Conservation (phyloP, 2,329 filamentous ascomycete species). For the Myrmaecium sp. region DNA sequence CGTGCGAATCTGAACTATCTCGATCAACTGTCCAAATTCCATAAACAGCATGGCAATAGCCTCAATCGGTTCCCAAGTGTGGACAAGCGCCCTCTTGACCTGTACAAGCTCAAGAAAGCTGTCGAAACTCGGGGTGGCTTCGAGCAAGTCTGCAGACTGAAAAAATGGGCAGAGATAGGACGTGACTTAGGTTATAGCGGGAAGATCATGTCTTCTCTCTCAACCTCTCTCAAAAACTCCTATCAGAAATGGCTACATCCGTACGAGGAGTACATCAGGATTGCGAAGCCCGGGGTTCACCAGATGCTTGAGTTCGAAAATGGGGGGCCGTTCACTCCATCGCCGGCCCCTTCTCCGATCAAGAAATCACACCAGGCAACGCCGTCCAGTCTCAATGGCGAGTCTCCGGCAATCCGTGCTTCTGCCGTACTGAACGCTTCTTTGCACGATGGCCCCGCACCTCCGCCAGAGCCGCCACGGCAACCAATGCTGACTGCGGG, state of each 20-base stretch:
- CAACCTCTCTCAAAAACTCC: slow-evolving; percentile 94
- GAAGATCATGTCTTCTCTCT: slow-evolving; percentile 98
- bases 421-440: slow-evolving; percentile 39
- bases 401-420: slow-evolving; percentile 46
- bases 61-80: slow-evolving; percentile 90
- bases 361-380: slow-evolving; percentile 36
- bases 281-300: slow-evolving; percentile 90
- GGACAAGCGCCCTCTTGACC: slow-evolving; percentile 88
- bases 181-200: slow-evolving; percentile 93
- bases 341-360: slow-evolving; percentile 57
- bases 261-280: slow-evolving; percentile 83
- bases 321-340: slow-evolving; percentile 73
- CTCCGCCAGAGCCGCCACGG: slow-evolving; percentile 38
- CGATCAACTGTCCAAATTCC: slow-evolving; percentile 86
- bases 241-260: slow-evolving; percentile 94
- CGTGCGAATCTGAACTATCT: slow-evolving; percentile 92
- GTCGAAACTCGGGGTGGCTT: slow-evolving; percentile 91
- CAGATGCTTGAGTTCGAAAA: slow-evolving; percentile 89
- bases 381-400: slow-evolving; percentile 5
- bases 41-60: slow-evolving; percentile 90
- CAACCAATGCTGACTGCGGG: slow-evolving; percentile 38
- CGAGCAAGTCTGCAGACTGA: slow-evolving; percentile 88
- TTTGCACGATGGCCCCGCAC: slow-evolving; percentile 23
- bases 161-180: slow-evolving; percentile 98
- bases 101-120: slow-evolving; percentile 92